A percentile compares a stretch with the other conserved stretches of the same genome.
phyloP scores from a whole-genome alignment of 2,329 filamentous ascomycete genomes.

The Pezicula carpinea region DNA sequence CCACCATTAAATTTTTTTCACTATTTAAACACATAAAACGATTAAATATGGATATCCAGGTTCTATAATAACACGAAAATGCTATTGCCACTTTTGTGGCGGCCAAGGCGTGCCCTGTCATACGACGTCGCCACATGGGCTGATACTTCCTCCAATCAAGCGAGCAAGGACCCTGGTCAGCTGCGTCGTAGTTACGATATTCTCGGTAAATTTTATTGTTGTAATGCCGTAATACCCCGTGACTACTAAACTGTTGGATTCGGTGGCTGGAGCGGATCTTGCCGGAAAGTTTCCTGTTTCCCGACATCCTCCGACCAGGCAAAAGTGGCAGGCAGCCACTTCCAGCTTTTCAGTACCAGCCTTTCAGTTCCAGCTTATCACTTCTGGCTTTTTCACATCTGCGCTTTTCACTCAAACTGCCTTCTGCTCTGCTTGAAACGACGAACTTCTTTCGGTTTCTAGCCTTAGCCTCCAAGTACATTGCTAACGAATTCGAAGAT shows the following conservation, averaged over 20 bases:
- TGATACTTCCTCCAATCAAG: too few species aligned
- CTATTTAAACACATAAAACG: too few species aligned
- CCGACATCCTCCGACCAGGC: conserved; percentile 10
- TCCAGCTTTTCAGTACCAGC: conserved; percentile 2
- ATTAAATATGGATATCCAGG: too few species aligned
- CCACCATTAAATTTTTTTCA: too few species aligned
- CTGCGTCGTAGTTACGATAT: too few species aligned
- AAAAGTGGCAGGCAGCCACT: conserved; percentile 6
- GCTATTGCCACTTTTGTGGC: too few species aligned
- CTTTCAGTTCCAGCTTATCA: conserved; percentile 4
- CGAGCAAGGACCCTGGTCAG: too few species aligned
- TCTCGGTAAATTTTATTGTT: too few species aligned
- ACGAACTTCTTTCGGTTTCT: conserved; percentile 8
- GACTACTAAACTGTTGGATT: not conserved
- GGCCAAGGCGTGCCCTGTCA: too few species aligned
- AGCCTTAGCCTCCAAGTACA: conserved; percentile 1
- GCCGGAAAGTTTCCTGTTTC: conserved; percentile 9
- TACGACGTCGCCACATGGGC: too few species aligned
- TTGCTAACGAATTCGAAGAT: conserved; percentile 16
- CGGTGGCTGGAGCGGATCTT: conserved; percentile 2
- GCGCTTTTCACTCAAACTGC: conserved; percentile 5
- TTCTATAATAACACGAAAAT: too few species aligned
- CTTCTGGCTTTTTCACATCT: conserved; percentile 6
- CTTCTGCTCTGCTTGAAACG: conserved; percentile 9
- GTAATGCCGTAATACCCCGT: not conserved